Percentiles rank a stretch among this genome's conserved stretches.
These are phyloP conservation scores for Exophiala oligosperma DNA, from an alignment of 2,329 filamentous ascomycete species.

Conservation along the genomic window DNA sequence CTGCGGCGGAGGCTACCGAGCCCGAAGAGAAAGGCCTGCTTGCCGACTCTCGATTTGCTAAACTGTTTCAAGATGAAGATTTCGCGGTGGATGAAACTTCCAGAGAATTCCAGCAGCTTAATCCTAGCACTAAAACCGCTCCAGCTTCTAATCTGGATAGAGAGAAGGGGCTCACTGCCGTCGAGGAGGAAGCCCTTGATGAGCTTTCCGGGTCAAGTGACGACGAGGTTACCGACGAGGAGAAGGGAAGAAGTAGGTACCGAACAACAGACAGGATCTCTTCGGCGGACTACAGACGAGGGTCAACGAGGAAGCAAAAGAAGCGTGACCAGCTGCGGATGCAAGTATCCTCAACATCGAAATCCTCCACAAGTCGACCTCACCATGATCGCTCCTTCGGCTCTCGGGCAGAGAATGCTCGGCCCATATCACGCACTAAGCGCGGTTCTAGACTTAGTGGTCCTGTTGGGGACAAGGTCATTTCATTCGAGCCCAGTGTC, in stretches of 20 bases:
- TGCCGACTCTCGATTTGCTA: slow-evolving; percentile 80
- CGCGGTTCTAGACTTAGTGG: slow-evolving; percentile 30
- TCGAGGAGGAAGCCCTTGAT: slow-evolving; percentile 61
- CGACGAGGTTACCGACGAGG: slow-evolving; percentile 37
- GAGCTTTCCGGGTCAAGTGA: slow-evolving; percentile 47
- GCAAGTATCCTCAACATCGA: slow-evolving; percentile 55
- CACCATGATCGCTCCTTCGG: slow-evolving; percentile 58
- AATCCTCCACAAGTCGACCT: slow-evolving; percentile 37
- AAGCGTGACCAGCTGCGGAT: slow-evolving; percentile 51
- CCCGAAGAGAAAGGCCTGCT: slow-evolving; percentile 61
- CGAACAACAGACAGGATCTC: slow-evolving; percentile 48
- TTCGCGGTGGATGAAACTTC: slow-evolving; percentile 89
- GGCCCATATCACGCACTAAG: slow-evolving; percentile 36
- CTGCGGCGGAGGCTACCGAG: slow-evolving; percentile 32
- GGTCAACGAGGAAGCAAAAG: slow-evolving; percentile 45
- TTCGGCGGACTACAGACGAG: slow-evolving; percentile 54
- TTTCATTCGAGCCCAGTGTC: slow-evolving; percentile 59
- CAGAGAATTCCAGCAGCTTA: slow-evolving; percentile 82
- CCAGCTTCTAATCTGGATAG: slow-evolving; percentile 31
- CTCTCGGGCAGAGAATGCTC: slow-evolving; percentile 51
- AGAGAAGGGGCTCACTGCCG: slow-evolving; percentile 59
- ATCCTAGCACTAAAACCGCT: slow-evolving; percentile 70
- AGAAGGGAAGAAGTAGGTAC: slow-evolving; percentile 35
- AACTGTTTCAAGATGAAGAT: slow-evolving; percentile 88
- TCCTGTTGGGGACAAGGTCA: slow-evolving; percentile 53